Evolutionary conservation across 164 flowering plant genomes (phyloP).

Genomic region (Chimonanthus salicifolius): DNA sequence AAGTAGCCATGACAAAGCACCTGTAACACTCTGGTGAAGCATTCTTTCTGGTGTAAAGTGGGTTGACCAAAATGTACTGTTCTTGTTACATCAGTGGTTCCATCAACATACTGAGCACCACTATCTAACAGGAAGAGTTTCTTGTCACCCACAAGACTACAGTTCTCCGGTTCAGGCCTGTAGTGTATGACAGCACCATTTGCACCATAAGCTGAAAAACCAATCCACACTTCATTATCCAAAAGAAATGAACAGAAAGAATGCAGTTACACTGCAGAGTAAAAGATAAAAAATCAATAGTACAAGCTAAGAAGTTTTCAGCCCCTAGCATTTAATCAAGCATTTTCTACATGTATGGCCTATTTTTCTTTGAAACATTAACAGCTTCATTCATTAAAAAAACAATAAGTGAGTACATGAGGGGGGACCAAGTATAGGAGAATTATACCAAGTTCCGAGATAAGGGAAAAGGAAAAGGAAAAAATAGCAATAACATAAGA

Average conservation of each 20-base stretch:
- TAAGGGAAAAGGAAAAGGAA: too few species aligned
- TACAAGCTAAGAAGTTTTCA: too few species aligned
- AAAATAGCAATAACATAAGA: too few species aligned
- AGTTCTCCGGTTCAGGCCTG: conserved; percentile 75
- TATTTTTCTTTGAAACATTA: neutral
- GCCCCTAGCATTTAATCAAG: neutral
- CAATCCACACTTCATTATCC: neutral
- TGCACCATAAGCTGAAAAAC: conserved; percentile 72
- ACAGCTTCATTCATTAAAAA: too few species aligned
- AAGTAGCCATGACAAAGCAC: conserved; percentile 20
- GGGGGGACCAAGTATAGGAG: too few species aligned
- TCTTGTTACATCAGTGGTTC: conserved; percentile 94
- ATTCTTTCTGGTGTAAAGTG: conserved; percentile 71
- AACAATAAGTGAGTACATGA: too few species aligned
- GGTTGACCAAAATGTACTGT: conserved; percentile 96
- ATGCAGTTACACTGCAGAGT: neutral
- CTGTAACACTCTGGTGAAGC: conserved; percentile 93
- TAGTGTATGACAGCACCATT: conserved; percentile 98
- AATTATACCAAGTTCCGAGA: too few species aligned
- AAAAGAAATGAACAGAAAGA: neutral
- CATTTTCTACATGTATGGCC: neutral
- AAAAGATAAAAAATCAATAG: neutral
- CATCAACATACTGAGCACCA: conserved; percentile 95
- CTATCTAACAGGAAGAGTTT: conserved; percentile 83
- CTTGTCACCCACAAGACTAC: conserved; percentile 59